Conservation (phyloP, 2,329 filamentous ascomycete species). For the Aspergillus thermomutatus region DNA sequence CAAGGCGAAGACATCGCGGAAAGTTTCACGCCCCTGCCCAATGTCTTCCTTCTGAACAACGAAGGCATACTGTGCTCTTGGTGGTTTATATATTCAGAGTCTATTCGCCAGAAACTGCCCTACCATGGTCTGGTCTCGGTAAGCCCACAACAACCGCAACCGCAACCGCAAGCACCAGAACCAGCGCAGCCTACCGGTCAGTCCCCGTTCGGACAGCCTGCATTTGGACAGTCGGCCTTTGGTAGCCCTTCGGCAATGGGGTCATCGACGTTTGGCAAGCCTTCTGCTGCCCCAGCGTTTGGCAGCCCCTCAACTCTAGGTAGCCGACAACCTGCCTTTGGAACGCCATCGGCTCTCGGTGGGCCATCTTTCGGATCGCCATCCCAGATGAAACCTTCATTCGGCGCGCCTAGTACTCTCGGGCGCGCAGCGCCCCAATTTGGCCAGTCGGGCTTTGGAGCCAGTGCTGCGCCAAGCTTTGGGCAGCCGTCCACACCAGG, state of each 20-base stretch:
- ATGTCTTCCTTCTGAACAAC: conserved; percentile 79
- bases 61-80: conserved; percentile 81
- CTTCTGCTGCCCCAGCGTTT: conserved; percentile 21
- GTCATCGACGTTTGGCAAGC: conserved; percentile 26
- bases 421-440: conserved; percentile 29
- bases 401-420: conserved; percentile 35
- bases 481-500: conserved; percentile 30
- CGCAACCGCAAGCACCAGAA: conserved; percentile 18
- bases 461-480: conserved; percentile 18
- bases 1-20: conserved; percentile 73
- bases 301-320: conserved; percentile 21
- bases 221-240: conserved; percentile 9
- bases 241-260: conserved; percentile 26
- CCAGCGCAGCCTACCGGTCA: conserved; percentile 17
- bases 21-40: conserved; percentile 77
- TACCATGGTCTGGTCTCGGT: conserved; percentile 66
- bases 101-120: conserved; percentile 68
- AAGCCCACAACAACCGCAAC: conserved; percentile 27
- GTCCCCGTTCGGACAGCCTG: conserved; percentile 25
- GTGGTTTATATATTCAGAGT: conserved; percentile 91
- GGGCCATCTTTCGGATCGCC: conserved; percentile 35
- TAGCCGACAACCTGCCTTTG: conserved; percentile 24
- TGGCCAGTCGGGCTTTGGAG: conserved; percentile 26
- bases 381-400: conserved; percentile 24
- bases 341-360: conserved; percentile 25